Evolutionary conservation across 345 rosid species (phyloP).

Genomic region (Reutealis trisperma): DNA sequence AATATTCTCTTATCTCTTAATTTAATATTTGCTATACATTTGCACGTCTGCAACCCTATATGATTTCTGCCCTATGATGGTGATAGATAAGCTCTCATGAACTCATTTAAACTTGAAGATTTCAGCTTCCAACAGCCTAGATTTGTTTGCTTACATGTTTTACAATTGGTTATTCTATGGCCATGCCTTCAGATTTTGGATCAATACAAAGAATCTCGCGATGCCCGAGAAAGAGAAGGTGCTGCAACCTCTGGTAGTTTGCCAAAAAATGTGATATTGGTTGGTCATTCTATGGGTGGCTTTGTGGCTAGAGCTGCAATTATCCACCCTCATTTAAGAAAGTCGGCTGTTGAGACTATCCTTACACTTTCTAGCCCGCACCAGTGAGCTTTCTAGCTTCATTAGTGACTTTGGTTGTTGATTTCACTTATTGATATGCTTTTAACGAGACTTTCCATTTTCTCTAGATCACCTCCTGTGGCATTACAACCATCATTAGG

Average conservation of each 20-base stretch:
- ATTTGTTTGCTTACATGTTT: conserved; percentile 1
- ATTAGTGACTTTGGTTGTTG: conserved; percentile 22
- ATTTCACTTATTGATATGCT: conserved; percentile 22
- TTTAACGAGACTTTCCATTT: conserved; percentile 34
- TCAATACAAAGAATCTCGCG: conserved; percentile 76
- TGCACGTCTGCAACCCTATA: background rate
- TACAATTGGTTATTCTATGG: conserved; percentile 9
- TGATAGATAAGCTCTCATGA: background rate
- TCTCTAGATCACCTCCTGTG: conserved; percentile 91
- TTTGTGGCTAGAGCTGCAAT: conserved; percentile 98
- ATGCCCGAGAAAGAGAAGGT: conserved; percentile 70
- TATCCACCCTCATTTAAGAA: conserved; percentile 76
- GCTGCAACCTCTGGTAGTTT: conserved; percentile 61
- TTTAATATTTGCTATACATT: background rate
- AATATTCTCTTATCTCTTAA: background rate
- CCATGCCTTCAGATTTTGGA: conserved; percentile 72
- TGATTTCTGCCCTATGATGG: background rate
- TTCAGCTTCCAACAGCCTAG: background rate
- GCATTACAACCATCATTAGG: conserved; percentile 98
- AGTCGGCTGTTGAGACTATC: conserved; percentile 79
- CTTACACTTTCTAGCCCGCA: conserved; percentile 95
- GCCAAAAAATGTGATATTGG: conserved; percentile 86
- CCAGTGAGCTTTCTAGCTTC: conserved; percentile 61
- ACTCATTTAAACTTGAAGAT: background rate
- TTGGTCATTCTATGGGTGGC: conserved; percentile 99